Conservation (phyloP, 208 protist species). For the Trichomonas tenax region DNA sequence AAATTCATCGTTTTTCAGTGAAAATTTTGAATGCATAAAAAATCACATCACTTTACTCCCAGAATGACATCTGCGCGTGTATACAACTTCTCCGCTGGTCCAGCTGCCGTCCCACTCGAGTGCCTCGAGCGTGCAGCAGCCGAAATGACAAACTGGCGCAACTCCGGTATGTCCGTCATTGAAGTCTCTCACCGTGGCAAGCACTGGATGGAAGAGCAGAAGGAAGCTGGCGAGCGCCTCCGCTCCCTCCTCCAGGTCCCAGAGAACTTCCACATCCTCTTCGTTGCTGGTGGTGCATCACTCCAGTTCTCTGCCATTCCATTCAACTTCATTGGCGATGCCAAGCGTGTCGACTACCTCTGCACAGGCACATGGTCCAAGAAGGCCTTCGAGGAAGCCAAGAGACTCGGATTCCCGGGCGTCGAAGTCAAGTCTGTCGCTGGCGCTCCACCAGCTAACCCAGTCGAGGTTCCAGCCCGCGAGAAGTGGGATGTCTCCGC, state of each 20-base stretch:
- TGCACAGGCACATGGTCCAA: background rate
- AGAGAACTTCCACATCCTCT: background rate
- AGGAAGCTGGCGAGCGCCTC: background rate
- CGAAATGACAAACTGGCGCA: background rate
- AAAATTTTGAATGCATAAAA: background rate
- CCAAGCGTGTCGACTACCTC: background rate
- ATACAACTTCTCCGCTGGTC: background rate
- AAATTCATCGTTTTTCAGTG: background rate
- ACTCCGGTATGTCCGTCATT: background rate
- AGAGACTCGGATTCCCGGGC: background rate
- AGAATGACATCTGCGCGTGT: background rate
- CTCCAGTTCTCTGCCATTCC: conserved; percentile 16
- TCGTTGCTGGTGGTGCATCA: background rate
- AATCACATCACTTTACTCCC: background rate
- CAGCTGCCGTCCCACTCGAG: background rate
- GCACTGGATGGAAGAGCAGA: background rate
- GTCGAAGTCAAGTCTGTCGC: background rate
- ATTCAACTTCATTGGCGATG: background rate
- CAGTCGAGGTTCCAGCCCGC: background rate
- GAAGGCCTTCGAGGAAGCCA: background rate
- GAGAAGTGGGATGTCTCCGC: background rate
- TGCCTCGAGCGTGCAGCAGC: background rate
- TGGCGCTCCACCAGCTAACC: background rate
- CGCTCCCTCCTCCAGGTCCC: background rate
- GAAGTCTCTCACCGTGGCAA: background rate